Percentiles rank a stretch among this genome's conserved stretches.
phyloP scores from a whole-genome alignment of 2,329 filamentous ascomycete genomes.

The Beauveria sp. region DNA sequence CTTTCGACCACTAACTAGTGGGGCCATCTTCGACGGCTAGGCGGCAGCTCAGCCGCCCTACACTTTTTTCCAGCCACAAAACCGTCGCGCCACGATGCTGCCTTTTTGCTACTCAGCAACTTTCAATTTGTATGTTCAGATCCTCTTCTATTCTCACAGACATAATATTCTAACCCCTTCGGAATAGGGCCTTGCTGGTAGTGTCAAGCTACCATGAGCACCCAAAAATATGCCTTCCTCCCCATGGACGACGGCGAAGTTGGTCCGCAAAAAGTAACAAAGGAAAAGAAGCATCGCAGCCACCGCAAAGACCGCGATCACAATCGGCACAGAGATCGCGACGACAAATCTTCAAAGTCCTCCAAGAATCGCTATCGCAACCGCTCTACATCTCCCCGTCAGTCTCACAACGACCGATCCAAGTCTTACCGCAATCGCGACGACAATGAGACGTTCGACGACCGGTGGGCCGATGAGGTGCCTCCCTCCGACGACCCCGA shows the following conservation, averaged over 20 bases:
- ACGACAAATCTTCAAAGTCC: constrained; percentile 17
- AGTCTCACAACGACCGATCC: constrained; percentile 24
- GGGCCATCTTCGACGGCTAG: neutral
- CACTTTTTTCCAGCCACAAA: neutral
- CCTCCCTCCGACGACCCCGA: constrained; percentile 34
- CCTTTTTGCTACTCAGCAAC: neutral
- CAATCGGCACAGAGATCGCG: constrained; percentile 14
- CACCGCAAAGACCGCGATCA: constrained; percentile 20
- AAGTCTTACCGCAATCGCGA: constrained; percentile 37
- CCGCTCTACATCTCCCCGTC: constrained; percentile 27
- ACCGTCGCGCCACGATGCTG: neutral
- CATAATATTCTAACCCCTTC: too few relatives aligned
- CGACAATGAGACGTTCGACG: constrained; percentile 52
- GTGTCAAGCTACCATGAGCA: constrained; percentile 31
- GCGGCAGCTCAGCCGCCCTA: constrained; percentile 4
- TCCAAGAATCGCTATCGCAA: constrained; percentile 19
- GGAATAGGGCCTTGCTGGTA: neutral
- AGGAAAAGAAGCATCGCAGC: constrained; percentile 39
- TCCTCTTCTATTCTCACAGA: neutral
- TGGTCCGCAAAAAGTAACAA: constrained; percentile 44
- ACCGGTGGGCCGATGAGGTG: constrained; percentile 78
- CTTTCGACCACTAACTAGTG: neutral
- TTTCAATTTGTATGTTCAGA: neutral
- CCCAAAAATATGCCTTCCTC: constrained; percentile 59
- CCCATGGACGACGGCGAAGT: constrained; percentile 60